phyloP scores from a whole-genome alignment of 352 stramenopile genomes.

The Pythium utonaiense region DNA sequence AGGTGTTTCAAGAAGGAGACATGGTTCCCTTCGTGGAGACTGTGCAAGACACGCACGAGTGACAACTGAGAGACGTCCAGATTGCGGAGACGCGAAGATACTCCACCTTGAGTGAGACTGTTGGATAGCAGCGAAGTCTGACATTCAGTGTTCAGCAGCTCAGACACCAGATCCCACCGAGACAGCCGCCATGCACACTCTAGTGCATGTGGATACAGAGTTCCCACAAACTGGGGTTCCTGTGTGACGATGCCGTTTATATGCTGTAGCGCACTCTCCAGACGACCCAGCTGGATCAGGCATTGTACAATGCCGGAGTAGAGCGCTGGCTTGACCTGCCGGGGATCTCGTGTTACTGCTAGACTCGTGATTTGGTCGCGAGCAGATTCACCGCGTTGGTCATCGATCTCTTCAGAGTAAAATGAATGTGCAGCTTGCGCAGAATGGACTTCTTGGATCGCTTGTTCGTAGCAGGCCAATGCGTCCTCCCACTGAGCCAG shows the following conservation, averaged over 20 bases:
- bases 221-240: conserved; percentile 74
- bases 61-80: conserved; percentile 73
- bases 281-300: conserved; percentile 77
- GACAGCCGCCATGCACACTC: conserved; percentile 86
- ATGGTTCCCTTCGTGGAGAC: conserved; percentile 54
- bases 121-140: conserved; percentile 51
- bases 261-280: conserved; percentile 83
- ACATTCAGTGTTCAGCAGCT: conserved; percentile 75
- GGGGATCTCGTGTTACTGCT: conserved; percentile 29
- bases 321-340: conserved; percentile 61
- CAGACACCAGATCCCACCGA: conserved; percentile 73
- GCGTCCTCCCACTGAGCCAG: conserved; percentile 44
- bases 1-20: conserved; percentile 59
- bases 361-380: conserved; percentile 10
- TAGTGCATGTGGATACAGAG: conserved; percentile 75
- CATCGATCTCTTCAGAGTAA: conserved; percentile 17
- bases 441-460: conserved; percentile 38
- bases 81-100: conserved; percentile 50
- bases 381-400: conserved; percentile 10
- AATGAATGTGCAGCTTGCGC: conserved; percentile 17
- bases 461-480: conserved; percentile 43
- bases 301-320: conserved; percentile 83
- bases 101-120: conserved; percentile 25
- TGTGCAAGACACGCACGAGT: conserved; percentile 79
- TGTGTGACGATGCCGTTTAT: conserved; percentile 84